A percentile compares a stretch with the other conserved stretches of the same genome.
Conservation (phyloP, 148 eudicot genomes). For the Bassia scoparia region DNA sequence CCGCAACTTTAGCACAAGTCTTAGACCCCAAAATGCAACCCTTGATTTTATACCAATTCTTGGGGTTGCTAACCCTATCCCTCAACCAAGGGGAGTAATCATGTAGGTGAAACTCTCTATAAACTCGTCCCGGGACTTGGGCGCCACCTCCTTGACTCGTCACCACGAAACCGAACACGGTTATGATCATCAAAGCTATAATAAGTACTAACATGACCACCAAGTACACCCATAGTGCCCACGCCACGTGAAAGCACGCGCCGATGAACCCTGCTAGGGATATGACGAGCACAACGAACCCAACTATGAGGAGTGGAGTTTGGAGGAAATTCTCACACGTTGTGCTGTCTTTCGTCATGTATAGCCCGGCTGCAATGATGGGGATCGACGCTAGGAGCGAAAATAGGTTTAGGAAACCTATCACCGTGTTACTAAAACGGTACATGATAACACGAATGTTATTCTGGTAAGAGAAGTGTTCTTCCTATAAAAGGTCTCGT, state of each 20-base stretch:
- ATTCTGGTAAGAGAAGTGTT: too few relatives aligned
- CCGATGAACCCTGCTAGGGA: conserved; percentile 90
- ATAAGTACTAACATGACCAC: conserved; percentile 64
- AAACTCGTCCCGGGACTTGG: conserved; percentile 50
- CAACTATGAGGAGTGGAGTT: conserved; percentile 69
- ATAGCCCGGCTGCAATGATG: conserved; percentile 79
- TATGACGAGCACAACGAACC: conserved; percentile 62
- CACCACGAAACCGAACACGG: conserved; percentile 78
- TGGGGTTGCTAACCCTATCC: conserved; percentile 42
- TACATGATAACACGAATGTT: conserved; percentile 33
- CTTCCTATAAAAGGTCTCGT: background rate
- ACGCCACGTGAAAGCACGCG: conserved; percentile 78
- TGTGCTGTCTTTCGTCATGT: conserved; percentile 68
- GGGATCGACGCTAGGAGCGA: conserved; percentile 91
- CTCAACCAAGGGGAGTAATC: conserved; percentile 71
- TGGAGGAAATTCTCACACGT: conserved; percentile 84
- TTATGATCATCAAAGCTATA: conserved; percentile 45
- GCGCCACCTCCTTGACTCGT: conserved; percentile 66
- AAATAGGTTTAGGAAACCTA: conserved; percentile 84
- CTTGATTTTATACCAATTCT: conserved; percentile 56
- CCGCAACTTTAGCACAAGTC: conserved; percentile 56
- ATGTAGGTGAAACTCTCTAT: conserved; percentile 57
- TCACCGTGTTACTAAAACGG: conserved; percentile 79
- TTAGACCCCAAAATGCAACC: conserved; percentile 73
- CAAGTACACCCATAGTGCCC: conserved; percentile 81